Base-by-base conservation (phyloP, 768 basidiomycete genomes). In the Coprinopsis strossmayeri region DNA sequence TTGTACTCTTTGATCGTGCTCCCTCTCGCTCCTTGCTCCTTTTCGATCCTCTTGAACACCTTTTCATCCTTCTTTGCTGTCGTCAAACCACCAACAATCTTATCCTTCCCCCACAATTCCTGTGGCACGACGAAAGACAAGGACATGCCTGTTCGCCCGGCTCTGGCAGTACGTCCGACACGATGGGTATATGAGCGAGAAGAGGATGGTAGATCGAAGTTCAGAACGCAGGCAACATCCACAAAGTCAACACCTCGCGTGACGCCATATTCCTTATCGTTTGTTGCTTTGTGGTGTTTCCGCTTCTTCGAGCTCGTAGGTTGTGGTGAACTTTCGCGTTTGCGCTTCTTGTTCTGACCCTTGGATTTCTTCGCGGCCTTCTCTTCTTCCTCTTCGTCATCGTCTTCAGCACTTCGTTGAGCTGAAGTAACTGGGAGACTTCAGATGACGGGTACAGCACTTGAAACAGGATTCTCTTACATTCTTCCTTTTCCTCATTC, bases 211-310 rank as follows among this genome's bases (percentile, higher is more conserved):
- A 98, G 76, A 65, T 99, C 96, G 65, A 98, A 99, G 70, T 99
- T 99, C 63, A 99, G 78, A 2, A 99, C 95, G 57, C 94, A 97
- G 9, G 93, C 83, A 48, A 98, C 96, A 55, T 96, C 89, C 53
- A 97, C 77, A 64, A 99, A 99, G 67, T 99, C 96, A 50, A 98
- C 82, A 2, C 96, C 96, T 39, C 96, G 87, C 1, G 91, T 91
- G 42, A 97, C 89, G 28, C 94, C 92, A 56, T 93, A 97, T 62
- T 95, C 91, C 44, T 76, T 81, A 61, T 89, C 85, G 55, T 68
- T 55, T 51, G 62, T 62, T 30, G 48, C 41, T 62, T 78, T 73
- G 60, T 67, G 57, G 45, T 72, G 68, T 65, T 74, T 83, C 30
- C 73, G 74, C 53, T 80, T 84, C 40, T 62, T 66, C n/a, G 68